These are phyloP conservation scores for Fusarium pseudograminearum DNA, from an alignment of 2,329 filamentous ascomycete genomes.

Conservation along the genomic window DNA sequence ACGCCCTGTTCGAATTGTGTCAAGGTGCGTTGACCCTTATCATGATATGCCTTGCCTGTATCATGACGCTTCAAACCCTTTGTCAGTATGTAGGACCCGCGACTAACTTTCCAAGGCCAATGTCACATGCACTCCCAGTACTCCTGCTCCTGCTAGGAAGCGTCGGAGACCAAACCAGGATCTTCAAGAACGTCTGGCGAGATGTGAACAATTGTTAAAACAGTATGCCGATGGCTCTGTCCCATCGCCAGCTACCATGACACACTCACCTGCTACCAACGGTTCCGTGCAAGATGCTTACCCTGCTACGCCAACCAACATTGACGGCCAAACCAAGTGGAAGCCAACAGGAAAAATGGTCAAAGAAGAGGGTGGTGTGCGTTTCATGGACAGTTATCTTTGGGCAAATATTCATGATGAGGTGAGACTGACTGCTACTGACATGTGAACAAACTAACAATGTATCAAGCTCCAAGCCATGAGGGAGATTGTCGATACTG, in stretches of 20 bases:
- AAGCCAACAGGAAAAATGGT: conserved; percentile 66
- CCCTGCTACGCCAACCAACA: conserved; percentile 45
- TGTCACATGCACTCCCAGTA: conserved; percentile 70
- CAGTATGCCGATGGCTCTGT: conserved; percentile 63
- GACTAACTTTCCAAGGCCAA: conserved; percentile 60
- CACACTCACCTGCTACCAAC: conserved; percentile 38
- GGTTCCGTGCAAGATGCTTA: conserved; percentile 45
- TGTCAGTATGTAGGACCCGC: background rate
- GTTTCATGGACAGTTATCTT: conserved; percentile 69
- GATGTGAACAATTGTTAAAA: conserved; percentile 69
- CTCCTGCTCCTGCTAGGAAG: conserved; percentile 70
- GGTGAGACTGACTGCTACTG: conserved; percentile 54
- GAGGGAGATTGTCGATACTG: conserved; percentile 67
- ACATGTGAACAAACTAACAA: conserved; percentile 10
- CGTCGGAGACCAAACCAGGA: conserved; percentile 70
- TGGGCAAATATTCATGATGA: conserved; percentile 68
- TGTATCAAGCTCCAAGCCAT: conserved; percentile 65
- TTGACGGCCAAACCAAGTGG: conserved; percentile 54
- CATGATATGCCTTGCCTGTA: background rate
- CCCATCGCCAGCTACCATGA: conserved; percentile 42
- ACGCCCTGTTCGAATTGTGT: conserved; percentile 71
- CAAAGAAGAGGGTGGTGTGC: conserved; percentile 65
- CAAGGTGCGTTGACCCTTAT: conserved; percentile 59
- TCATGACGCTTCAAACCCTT: background rate
- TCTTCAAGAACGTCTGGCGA: conserved; percentile 69